These are phyloP conservation scores for Aechmea fasciata DNA, from an alignment of 176 grass and related monocot genomes.

Conservation along the genomic window DNA sequence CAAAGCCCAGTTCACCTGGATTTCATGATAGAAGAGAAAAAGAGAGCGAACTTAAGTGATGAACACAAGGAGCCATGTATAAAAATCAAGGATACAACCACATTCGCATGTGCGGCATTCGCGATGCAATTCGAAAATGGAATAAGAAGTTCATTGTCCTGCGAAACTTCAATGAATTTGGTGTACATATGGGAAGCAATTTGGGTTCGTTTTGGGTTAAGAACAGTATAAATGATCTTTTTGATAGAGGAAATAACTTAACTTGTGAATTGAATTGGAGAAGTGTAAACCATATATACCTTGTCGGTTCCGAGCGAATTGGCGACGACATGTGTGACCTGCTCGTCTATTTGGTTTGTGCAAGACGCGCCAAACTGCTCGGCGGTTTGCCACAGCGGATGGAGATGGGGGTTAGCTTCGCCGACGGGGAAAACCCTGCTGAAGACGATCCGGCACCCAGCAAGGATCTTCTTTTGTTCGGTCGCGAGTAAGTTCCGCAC, in stretches of 20 bases:
- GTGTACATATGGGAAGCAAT: too few species aligned
- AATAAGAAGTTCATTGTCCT: too few species aligned
- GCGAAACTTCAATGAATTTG: too few species aligned
- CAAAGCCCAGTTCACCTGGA: constrained; percentile 86
- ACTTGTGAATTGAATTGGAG: neutral
- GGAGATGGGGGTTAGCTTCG: constrained; percentile 63
- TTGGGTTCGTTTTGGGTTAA: too few species aligned
- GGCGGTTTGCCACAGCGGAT: constrained; percentile 83
- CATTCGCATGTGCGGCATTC: too few species aligned
- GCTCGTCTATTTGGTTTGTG: constrained; percentile 68
- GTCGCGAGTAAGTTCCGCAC: constrained; percentile 82
- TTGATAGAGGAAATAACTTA: neutral
- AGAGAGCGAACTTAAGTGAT: too few species aligned
- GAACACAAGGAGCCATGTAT: too few species aligned
- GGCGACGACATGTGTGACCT: constrained; percentile 92
- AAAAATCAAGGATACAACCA: too few species aligned
- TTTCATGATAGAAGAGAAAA: neutral
- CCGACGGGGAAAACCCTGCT: constrained; percentile 89
- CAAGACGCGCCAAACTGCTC: constrained; percentile 92
- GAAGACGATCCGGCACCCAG: constrained; percentile 77
- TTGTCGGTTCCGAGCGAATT: constrained; percentile 93
- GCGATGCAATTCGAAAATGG: too few species aligned
- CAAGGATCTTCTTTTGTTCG: constrained; percentile 79
- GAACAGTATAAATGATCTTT: neutral
- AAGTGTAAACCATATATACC: constrained; percentile 11